Evolutionary conservation across 768 basidiomycete genomes (phyloP), one percentile per base, ranked within the genome.

Genomic region (Hysterangium stoloniferum): DNA sequence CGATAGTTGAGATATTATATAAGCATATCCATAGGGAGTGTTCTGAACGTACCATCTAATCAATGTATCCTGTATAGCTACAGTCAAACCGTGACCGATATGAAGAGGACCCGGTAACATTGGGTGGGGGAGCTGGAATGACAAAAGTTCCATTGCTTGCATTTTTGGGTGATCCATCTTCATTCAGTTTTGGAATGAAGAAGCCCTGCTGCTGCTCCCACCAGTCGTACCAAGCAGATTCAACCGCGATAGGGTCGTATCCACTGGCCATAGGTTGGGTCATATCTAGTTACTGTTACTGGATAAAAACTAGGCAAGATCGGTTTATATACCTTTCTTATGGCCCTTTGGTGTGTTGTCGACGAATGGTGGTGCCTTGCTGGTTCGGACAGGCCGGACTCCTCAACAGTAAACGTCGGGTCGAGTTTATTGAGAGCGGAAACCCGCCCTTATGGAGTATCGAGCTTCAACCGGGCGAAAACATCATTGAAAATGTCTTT

Each of bases 221-320:
- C 96, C 96, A 98, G 59, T 95, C 91, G 59, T 98, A 98, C 91
- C 96, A 97, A 1, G 91, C 84, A 0, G 93, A 75, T 62, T 98
- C 95, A 53, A 98, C 86, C 29, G 87, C 87, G 56, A 88, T 84
- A 7, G 96, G 95, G 64, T 98, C 93, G 69, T 97, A 99, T 3
- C 87, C 88, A n/a, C 77, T 73, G 1, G 87, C 77, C 86, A 99
- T 95, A 3, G 89, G 83, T 54, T 81, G 73, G 2, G 86, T 77
- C 48, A 96, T 71, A 67, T 97, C 95, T 95, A n/a, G 54, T 7
- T 36, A n/a, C 34, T 45, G n/a, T 22, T 29, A 9, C 32, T 6
- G 43, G 45, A 46, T 45, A 45, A 35, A 17, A 13, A 20, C 28
- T 8, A n/a, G n/a, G n/a, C n/a, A n/a, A 47, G 6, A 15, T n/a